These are phyloP conservation scores for Monosporozyma servazzii DNA, from an alignment of 805 yeast genomes.

Conservation along the genomic window DNA sequence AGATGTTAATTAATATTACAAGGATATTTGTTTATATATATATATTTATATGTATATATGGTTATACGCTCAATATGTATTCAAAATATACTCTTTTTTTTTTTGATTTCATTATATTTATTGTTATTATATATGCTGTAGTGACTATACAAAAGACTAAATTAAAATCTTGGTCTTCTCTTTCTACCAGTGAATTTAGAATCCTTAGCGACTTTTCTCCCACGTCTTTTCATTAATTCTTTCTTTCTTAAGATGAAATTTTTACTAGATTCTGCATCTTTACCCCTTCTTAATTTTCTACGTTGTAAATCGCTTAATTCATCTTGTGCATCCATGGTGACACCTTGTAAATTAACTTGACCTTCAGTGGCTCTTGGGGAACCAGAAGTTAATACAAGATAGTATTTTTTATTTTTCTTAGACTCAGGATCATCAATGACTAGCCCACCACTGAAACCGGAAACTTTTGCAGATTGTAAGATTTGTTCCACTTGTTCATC, in stretches of 20 bases:
- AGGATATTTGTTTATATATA: too few relatives aligned
- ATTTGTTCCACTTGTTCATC: slow-evolving; percentile 77
- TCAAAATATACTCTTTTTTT: background rate
- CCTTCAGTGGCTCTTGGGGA: slow-evolving; percentile 70
- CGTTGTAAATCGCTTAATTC: slow-evolving; percentile 4
- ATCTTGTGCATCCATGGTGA: slow-evolving; percentile 65
- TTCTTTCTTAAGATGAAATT: slow-evolving; percentile 85
- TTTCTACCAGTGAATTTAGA: slow-evolving; percentile 87
- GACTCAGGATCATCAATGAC: slow-evolving; percentile 91
- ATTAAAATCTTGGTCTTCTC: slow-evolving; percentile 55
- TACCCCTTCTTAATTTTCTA: slow-evolving; percentile 22
- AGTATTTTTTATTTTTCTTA: slow-evolving; percentile 83
- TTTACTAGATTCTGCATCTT: slow-evolving; percentile 52
- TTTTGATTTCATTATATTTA: slow-evolving; percentile 1
- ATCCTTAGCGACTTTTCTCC: slow-evolving; percentile 80
- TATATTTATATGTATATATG: background rate
- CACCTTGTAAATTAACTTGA: slow-evolving; percentile 68
- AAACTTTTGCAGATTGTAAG: slow-evolving; percentile 74
- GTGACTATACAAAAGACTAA: background rate
- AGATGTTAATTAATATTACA: background rate
- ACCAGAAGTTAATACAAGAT: slow-evolving; percentile 62
- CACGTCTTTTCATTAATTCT: slow-evolving; percentile 85
- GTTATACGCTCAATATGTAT: too few relatives aligned
- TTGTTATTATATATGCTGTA: background rate
- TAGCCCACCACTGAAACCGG: slow-evolving; percentile 95